Percentiles rank a stretch among this genome's conserved stretches.
Evolutionary conservation across 352 stramenopile species (phyloP).

Genomic region (Phytophthora idaei): DNA sequence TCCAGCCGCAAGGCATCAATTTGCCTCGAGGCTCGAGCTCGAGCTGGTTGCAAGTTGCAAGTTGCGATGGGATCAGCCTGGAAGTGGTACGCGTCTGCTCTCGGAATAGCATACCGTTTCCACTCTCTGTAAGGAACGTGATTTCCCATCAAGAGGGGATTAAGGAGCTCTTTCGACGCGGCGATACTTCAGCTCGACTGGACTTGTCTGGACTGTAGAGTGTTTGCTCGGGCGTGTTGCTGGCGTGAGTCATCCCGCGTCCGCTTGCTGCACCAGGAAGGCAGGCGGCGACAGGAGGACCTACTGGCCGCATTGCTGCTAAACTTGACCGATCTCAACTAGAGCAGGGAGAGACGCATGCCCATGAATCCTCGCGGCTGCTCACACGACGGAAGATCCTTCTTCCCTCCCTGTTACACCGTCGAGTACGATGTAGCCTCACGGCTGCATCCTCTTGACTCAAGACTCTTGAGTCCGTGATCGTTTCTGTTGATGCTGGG

Average conservation of each 20-base stretch:
- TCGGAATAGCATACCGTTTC: background rate
- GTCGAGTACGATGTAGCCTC: slow-evolving; percentile 1
- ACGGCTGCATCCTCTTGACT: background rate
- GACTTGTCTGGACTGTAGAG: slow-evolving; percentile 29
- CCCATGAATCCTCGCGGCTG: too few species aligned
- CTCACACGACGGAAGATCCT: background rate
- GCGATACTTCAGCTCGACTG: slow-evolving; percentile 32
- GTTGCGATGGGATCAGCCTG: slow-evolving; percentile 2
- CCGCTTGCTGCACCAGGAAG: slow-evolving; percentile 12
- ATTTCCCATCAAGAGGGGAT: slow-evolving; percentile 11
- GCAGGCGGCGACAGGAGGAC: background rate
- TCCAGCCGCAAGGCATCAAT: too few species aligned
- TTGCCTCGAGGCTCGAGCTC: background rate
- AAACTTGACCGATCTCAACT: background rate
- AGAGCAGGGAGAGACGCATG: background rate
- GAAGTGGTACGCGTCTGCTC: slow-evolving; percentile 19
- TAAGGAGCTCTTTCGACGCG: slow-evolving; percentile 6
- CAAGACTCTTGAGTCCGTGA: too few species aligned
- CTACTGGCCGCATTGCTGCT: background rate
- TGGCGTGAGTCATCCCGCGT: slow-evolving; percentile 15
- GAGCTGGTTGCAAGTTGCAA: too few species aligned
- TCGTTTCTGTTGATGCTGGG: too few species aligned
- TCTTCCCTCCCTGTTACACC: background rate
- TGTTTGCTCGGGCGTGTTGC: slow-evolving; percentile 8
- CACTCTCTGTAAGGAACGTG: background rate